A percentile compares a stretch with the other conserved stretches of the same genome.
These are phyloP conservation scores for Boletus insuetus DNA, from an alignment of 768 basidiomycete species.

Conservation along the genomic window DNA sequence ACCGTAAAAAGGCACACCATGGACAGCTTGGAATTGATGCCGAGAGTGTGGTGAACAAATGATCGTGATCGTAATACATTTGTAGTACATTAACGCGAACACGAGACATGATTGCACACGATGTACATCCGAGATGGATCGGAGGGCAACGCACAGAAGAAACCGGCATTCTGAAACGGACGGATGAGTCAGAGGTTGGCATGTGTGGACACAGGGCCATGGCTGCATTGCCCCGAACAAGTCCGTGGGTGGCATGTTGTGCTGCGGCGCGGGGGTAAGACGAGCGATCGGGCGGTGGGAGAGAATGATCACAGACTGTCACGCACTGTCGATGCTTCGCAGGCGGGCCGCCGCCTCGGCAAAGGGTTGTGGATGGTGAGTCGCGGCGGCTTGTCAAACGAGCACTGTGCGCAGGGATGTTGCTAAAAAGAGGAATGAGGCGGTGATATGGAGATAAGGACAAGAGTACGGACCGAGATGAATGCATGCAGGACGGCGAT, in stretches of 20 bases:
- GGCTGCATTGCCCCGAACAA: constrained; percentile 74
- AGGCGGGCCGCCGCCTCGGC: constrained; percentile 41
- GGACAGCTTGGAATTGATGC: constrained; percentile 63
- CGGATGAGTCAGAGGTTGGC: constrained; percentile 5
- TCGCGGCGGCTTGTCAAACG: constrained; percentile 60
- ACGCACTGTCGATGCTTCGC: constrained; percentile 51
- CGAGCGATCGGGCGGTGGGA: constrained; percentile 5
- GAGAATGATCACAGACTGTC: constrained; percentile 39
- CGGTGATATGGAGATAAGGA: background rate
- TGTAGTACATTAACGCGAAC: constrained; percentile 26
- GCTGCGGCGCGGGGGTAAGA: constrained; percentile 35
- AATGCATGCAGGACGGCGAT: constrained; percentile 40
- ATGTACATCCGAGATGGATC: constrained; percentile 62
- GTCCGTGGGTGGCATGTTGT: constrained; percentile 59
- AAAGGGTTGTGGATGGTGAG: constrained; percentile 58
- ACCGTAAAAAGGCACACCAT: constrained; percentile 58
- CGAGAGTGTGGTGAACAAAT: constrained; percentile 21
- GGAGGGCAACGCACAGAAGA: constrained; percentile 67
- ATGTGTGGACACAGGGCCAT: constrained; percentile 8
- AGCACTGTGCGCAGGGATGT: constrained; percentile 47
- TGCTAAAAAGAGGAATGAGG: constrained; percentile 6
- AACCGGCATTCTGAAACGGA: constrained; percentile 51
- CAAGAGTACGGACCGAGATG: constrained; percentile 36
- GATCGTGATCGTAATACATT: constrained; percentile 26
- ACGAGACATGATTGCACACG: constrained; percentile 65